Evolutionary conservation across 768 basidiomycete species (phyloP).

Genomic region (Fomitopsis serialis): DNA sequence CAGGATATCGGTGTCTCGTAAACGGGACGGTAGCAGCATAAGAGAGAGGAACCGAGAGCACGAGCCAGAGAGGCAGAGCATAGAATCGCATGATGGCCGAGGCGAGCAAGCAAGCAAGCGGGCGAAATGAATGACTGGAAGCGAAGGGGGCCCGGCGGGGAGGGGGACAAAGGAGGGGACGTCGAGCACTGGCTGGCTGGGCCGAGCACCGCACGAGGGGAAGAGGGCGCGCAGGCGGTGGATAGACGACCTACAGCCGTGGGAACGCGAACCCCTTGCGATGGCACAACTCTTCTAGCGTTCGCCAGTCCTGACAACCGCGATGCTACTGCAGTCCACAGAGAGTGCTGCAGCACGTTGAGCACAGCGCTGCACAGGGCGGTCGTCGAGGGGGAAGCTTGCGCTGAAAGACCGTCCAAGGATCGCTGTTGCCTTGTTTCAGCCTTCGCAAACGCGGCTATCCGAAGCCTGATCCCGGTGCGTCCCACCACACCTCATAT

Average conservation of each 20-base stretch:
- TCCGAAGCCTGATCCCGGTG: too few relatives aligned
- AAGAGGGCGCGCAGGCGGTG: neutral
- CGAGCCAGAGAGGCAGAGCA: conserved; percentile 31
- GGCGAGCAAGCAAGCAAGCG: neutral
- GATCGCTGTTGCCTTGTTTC: too few relatives aligned
- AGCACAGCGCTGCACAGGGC: too few relatives aligned
- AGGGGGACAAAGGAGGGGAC: conserved; percentile 4
- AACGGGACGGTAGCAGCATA: conserved; percentile 44
- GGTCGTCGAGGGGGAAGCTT: too few relatives aligned
- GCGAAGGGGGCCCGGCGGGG: conserved; percentile 7
- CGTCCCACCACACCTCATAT: too few relatives aligned
- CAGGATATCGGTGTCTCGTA: conserved; percentile 28
- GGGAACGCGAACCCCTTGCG: neutral
- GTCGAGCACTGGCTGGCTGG: conserved; percentile 1
- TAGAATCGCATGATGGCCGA: conserved; percentile 35
- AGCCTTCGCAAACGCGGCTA: too few relatives aligned
- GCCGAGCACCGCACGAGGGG: neutral
- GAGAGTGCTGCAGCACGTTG: too few relatives aligned
- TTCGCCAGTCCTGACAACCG: neutral
- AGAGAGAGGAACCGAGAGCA: conserved; percentile 28
- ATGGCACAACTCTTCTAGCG: neutral
- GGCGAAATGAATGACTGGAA: conserved; percentile 1
- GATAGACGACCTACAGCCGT: neutral
- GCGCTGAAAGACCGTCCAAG: too few relatives aligned
- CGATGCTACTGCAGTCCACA: too few relatives aligned